Base-by-base conservation (phyloP, 441 rosid genomes). In the Raphanus hybrid region DNA sequence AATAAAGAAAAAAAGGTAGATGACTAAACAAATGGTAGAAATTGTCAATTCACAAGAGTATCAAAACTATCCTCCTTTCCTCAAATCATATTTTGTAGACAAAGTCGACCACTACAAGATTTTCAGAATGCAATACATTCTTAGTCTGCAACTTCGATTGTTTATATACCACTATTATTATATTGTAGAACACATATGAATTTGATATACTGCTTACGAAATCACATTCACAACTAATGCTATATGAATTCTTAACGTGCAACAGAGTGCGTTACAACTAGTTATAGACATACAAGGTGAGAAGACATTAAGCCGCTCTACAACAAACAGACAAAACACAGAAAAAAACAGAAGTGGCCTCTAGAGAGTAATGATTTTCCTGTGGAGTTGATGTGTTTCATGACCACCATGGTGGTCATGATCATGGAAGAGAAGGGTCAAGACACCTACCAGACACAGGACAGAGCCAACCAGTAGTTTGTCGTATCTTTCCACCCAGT, bases 401-500 rank as follows among this genome's bases (percentile, higher is more conserved):
- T 81, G 85, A 45, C 73, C 76, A 52, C 71, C 75, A 70, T 85
- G 87, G 64, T 74, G 72, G 88, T 91, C 90, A 32, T 94, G 98
- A 77, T 92, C 85, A 41, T 94, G 99, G 78, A 94, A 94, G 74
- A 92, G 29, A 59, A 94, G 96, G 2, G 97, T 94, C 77, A 92
- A 81, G 74, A 91, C 79, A 62, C 99, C 99, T 27, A 94, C 99
- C 87, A 92, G 81, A 78, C 98, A 94, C 45, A 94, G 84, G 72
- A 91, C 99, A 0, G 94, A 91, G 70, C 99, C 99, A 61, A 95
- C 96, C 11, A 95, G 92, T 74, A 93, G 92, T 75, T 95, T 95
- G 89, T 95, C 99, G 34, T 93, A 93, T 27, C 88, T 86, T 81
- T 93, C 98, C 84, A 91, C 96, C 99, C 99, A 95, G 68, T 89